Conservation (phyloP, 331 rosid species). For the Quercus phellos region DNA sequence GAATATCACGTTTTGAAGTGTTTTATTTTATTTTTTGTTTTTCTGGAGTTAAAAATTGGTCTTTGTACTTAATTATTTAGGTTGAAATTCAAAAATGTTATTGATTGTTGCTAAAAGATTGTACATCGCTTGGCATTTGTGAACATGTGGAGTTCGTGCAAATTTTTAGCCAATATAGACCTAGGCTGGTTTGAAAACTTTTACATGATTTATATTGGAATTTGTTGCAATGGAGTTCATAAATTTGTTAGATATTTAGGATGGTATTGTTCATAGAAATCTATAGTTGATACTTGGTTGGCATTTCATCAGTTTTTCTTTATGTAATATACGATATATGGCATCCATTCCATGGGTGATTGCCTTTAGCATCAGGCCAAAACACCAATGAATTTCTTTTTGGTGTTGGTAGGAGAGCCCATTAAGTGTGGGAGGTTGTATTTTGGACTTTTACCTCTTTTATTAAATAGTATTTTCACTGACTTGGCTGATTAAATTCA, state of each 20-base stretch:
- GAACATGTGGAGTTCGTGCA: background rate
- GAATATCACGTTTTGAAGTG: too few species aligned
- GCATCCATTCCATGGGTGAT: too few species aligned
- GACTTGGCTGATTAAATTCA: background rate
- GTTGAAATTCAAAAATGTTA: background rate
- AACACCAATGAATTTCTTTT: too few species aligned
- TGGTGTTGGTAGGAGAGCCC: too few species aligned
- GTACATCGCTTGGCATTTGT: background rate
- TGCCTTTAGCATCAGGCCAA: too few species aligned
- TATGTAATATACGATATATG: too few species aligned
- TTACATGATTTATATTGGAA: background rate
- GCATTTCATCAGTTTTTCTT: background rate
- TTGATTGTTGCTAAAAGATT: background rate
- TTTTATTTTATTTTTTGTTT: background rate
- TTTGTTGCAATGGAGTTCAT: background rate
- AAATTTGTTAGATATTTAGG: background rate
- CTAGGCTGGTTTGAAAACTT: background rate
- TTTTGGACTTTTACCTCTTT: too few species aligned
- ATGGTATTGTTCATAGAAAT: background rate
- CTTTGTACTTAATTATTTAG: too few species aligned
- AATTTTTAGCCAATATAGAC: background rate
- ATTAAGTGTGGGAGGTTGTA: background rate
- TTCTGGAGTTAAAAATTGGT: too few species aligned
- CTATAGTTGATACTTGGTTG: background rate
- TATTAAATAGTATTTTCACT: background rate